A percentile compares a stretch with the other conserved stretches of the same genome.
Evolutionary conservation across 129 eudicot species (phyloP).

Genomic region (Heracleum sosnowskyi): DNA sequence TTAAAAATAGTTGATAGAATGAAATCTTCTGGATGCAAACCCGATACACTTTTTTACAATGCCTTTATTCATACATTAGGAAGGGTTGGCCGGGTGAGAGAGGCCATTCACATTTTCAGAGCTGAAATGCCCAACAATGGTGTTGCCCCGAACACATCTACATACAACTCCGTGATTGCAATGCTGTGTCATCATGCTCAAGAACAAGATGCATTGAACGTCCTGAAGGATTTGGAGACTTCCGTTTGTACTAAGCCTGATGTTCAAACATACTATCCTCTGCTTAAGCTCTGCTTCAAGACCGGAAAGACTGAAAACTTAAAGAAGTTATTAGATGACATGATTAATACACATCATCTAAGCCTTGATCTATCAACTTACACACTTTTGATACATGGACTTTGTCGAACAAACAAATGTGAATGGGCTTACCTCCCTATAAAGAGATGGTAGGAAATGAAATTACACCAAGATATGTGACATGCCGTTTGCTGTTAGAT

Average conservation of each 20-base stretch:
- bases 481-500: constrained; percentile 62
- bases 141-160: constrained; percentile 45
- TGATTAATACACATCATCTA: constrained; percentile 55
- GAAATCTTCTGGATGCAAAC: constrained; percentile 62
- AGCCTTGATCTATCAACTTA: constrained; percentile 63
- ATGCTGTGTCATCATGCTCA: constrained; percentile 65
- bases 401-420: constrained; percentile 52
- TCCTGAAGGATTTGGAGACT: constrained; percentile 37
- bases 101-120: constrained; percentile 48
- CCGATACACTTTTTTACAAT: constrained; percentile 67
- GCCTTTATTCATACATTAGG: constrained; percentile 67
- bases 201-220: constrained; percentile 45
- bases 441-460: constrained; percentile 60
- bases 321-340: constrained; percentile 46
- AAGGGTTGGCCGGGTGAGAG: constrained; percentile 34
- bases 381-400: constrained; percentile 71
- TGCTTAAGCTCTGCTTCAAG: constrained; percentile 52
- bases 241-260: constrained; percentile 60
- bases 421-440: constrained; percentile 57
- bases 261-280: constrained; percentile 47
- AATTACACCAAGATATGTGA: constrained; percentile 50
- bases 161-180: constrained; percentile 71
- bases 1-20: constrained; percentile 42
- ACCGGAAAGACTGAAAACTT: constrained; percentile 33
- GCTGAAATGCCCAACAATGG: constrained; percentile 50